Conservation (phyloP, 768 basidiomycete genomes). For the Multifurca ochricompacta region DNA sequence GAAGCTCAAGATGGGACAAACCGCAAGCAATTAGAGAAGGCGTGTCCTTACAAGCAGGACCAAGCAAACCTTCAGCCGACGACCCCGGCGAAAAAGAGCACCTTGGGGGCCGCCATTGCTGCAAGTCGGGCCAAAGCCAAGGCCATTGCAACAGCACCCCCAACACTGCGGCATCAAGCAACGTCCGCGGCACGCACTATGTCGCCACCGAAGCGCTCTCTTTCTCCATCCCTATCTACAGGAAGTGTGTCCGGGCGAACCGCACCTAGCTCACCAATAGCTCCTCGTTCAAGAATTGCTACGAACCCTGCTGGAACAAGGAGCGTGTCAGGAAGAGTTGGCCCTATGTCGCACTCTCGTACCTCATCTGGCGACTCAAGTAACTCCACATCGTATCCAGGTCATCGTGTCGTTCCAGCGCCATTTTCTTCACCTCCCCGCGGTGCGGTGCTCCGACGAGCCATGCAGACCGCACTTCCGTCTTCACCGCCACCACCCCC, state of each 20-base stretch:
- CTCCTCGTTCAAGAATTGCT: conserved; percentile 20
- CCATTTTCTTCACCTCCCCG: conserved; percentile 24
- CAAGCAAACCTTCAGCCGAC: conserved; percentile 32
- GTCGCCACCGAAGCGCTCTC: conserved; percentile 31
- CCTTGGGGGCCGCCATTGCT: conserved; percentile 80
- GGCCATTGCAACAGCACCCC: conserved; percentile 75
- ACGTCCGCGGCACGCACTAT: conserved; percentile 61
- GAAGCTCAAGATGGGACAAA: conserved; percentile 58
- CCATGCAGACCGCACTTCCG: conserved; percentile 30
- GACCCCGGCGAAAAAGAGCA: conserved; percentile 62
- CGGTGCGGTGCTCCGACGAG: conserved; percentile 26
- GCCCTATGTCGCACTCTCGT: conserved; percentile 16
- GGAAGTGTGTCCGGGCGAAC: conserved; percentile 23
- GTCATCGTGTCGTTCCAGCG: conserved; percentile 18
- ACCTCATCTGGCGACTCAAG: conserved; percentile 19
- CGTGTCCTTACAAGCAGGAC: conserved; percentile 53
- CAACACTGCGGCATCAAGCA: conserved; percentile 72
- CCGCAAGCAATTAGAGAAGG: conserved; percentile 81
- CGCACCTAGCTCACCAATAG: conserved; percentile 20
- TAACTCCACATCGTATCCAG: conserved; percentile 9
- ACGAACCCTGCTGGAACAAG: conserved; percentile 21
- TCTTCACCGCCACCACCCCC: conserved; percentile 25
- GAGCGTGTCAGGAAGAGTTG: conserved; percentile 6
- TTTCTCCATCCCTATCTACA: conserved; percentile 32
- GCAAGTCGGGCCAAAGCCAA: conserved; percentile 86